Conservation (phyloP, 2,329 filamentous ascomycete species). For the Scleromitrula shiraiana region DNA sequence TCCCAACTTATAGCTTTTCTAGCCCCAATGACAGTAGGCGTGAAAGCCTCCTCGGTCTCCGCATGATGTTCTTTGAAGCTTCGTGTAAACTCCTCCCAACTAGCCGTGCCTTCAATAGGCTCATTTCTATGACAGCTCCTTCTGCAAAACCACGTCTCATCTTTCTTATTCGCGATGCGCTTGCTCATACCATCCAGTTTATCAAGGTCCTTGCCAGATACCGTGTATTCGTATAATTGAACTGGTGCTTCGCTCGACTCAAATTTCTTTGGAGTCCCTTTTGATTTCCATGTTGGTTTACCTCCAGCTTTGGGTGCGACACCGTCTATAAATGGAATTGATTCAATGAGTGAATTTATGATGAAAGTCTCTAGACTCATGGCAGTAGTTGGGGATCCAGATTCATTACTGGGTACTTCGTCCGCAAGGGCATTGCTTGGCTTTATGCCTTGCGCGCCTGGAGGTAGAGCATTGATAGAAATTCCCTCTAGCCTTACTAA, state of each 20-base stretch:
- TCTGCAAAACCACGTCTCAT: constrained; percentile 57
- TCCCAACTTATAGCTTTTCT: constrained; percentile 38
- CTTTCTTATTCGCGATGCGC: constrained; percentile 26
- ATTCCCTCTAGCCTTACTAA: constrained; percentile 48
- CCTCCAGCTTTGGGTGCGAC: constrained; percentile 37
- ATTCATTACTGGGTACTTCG: constrained; percentile 12
- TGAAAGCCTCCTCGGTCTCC: constrained; percentile 49
- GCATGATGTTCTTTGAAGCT: constrained; percentile 52
- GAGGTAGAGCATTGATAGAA: constrained; percentile 39
- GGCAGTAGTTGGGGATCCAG: constrained; percentile 10
- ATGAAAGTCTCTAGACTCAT: constrained; percentile 41
- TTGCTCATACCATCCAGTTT: constrained; percentile 28
- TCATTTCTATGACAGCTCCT: constrained; percentile 52
- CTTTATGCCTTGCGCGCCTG: constrained; percentile 23
- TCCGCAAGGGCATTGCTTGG: constrained; percentile 11
- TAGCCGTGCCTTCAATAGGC: constrained; percentile 44
- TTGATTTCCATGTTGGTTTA: constrained; percentile 41
- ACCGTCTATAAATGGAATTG: constrained; percentile 48
- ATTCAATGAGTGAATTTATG: constrained; percentile 46
- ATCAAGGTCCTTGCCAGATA: constrained; percentile 39
- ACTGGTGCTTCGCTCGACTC: constrained; percentile 43
- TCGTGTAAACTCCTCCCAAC: constrained; percentile 54
- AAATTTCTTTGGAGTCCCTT: constrained; percentile 39
- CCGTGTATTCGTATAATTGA: constrained; percentile 43
- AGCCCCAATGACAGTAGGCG: constrained; percentile 44